phyloP scores from a whole-genome alignment of 495 filamentous ascomycete genomes.

The Echria macrotheca region DNA sequence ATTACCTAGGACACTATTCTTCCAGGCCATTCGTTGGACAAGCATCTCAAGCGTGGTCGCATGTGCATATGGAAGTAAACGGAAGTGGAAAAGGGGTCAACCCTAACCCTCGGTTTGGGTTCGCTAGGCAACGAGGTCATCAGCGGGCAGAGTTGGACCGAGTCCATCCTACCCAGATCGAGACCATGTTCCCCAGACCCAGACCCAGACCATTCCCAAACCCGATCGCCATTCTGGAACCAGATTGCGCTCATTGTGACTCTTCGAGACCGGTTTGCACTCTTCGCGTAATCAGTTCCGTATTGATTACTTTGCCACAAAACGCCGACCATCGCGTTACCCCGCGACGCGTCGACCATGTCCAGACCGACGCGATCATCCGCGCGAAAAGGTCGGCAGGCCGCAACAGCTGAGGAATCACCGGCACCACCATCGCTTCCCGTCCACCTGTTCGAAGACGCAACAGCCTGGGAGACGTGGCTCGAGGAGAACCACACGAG shows the following conservation, averaged over 20 bases:
- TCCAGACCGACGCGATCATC: background rate
- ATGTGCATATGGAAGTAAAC: background rate
- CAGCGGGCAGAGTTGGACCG: background rate
- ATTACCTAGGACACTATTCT: too few relatives aligned
- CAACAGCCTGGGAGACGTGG: constrained; percentile 33
- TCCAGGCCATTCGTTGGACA: too few relatives aligned
- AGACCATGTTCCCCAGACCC: too few relatives aligned
- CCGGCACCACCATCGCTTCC: background rate
- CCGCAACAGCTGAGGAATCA: background rate
- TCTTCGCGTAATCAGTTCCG: too few relatives aligned
- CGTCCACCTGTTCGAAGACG: constrained; percentile 14
- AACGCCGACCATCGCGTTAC: too few relatives aligned
- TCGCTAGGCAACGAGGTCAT: background rate
- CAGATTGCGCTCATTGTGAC: too few relatives aligned
- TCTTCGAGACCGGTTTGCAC: too few relatives aligned
- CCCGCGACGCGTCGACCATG: constrained; percentile 5
- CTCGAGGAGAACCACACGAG: constrained; percentile 32
- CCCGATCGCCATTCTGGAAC: too few relatives aligned
- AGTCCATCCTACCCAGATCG: too few relatives aligned
- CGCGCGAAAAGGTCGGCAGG: background rate
- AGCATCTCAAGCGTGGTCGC: background rate
- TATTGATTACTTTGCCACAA: too few relatives aligned
- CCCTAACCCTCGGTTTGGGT: background rate
- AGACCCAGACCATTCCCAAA: too few relatives aligned
- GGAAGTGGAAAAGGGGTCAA: background rate